Evolutionary conservation across 176 grass and related monocot species (phyloP).

Genomic region (Echinochloa phyllopogon): DNA sequence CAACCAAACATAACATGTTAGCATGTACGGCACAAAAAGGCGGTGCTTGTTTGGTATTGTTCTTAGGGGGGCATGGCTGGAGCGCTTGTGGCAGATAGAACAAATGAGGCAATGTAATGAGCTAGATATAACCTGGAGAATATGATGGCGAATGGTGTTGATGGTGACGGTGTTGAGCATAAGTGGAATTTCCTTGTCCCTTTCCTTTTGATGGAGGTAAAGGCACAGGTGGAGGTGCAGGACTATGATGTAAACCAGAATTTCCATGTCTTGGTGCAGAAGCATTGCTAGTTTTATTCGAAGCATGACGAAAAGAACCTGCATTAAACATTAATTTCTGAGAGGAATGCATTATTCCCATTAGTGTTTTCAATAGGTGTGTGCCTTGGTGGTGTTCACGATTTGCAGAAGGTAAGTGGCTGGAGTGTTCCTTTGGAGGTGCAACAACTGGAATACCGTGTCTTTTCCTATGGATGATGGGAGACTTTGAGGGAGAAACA

Average conservation of each 20-base stretch:
- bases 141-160: conserved; percentile 45
- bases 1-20: conserved; percentile 27
- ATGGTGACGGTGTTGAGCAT: conserved; percentile 53
- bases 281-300: conserved; percentile 52
- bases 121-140: conserved; percentile 58
- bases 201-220: conserved; percentile 55
- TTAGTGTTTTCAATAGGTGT: conserved; percentile 20
- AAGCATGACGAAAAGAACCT: conserved; percentile 57
- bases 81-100: conserved; percentile 52
- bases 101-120: conserved; percentile 35
- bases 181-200: conserved; percentile 42
- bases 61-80: conserved; percentile 40
- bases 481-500: conserved; percentile 47
- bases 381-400: conserved; percentile 50
- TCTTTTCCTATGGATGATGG: conserved; percentile 45
- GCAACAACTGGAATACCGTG: conserved; percentile 56
- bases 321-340: conserved; percentile 40
- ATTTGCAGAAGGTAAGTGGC: conserved; percentile 49
- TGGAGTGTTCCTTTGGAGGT: conserved; percentile 56
- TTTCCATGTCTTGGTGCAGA: conserved; percentile 48
- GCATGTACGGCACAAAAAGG: conserved; percentile 33
- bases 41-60: conserved; percentile 39
- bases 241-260: conserved; percentile 53
- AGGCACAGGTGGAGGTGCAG: conserved; percentile 58
- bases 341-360: conserved; percentile 19